Conservation (phyloP, 2,329 filamentous ascomycete species). For the Fusarium chlamydosporum region DNA sequence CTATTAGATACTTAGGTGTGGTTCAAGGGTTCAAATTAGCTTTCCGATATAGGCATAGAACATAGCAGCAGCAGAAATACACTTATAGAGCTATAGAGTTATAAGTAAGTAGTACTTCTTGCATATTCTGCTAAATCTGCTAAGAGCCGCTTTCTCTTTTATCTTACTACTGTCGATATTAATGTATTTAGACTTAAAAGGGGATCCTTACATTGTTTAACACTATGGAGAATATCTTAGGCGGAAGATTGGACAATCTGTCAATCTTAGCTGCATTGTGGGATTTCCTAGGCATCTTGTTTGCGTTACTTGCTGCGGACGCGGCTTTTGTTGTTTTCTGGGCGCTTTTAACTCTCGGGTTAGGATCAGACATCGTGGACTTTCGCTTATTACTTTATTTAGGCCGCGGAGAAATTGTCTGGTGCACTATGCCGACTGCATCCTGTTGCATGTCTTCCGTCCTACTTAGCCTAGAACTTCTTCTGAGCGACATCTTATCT, state of each 20-base stretch:
- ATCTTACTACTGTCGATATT: not conserved
- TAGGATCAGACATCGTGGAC: not conserved
- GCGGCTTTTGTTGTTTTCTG: not conserved
- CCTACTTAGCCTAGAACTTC: constrained; percentile 27
- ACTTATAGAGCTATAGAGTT: constrained; percentile 31
- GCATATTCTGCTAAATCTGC: constrained; percentile 29
- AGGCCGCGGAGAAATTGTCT: not conserved
- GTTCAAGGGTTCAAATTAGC: constrained; percentile 39
- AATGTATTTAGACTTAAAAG: not conserved
- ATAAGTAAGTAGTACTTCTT: constrained; percentile 28
- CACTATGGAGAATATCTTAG: constrained; percentile 32
- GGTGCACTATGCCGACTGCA: not conserved
- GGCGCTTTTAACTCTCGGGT: not conserved
- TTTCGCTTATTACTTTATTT: not conserved
- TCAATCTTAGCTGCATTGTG: not conserved
- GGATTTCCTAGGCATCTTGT: not conserved
- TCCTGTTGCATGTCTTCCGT: not conserved
- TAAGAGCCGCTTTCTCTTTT: constrained; percentile 1
- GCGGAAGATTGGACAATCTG: constrained; percentile 18
- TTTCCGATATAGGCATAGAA: constrained; percentile 35
- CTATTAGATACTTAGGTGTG: constrained; percentile 28
- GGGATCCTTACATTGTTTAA: constrained; percentile 15
- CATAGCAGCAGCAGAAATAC: constrained; percentile 16
- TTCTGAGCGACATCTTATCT: constrained; percentile 19
- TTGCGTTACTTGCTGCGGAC: not conserved